Conservation (phyloP, 2,329 filamentous ascomycete species). For the Cladosporium sp. region DNA sequence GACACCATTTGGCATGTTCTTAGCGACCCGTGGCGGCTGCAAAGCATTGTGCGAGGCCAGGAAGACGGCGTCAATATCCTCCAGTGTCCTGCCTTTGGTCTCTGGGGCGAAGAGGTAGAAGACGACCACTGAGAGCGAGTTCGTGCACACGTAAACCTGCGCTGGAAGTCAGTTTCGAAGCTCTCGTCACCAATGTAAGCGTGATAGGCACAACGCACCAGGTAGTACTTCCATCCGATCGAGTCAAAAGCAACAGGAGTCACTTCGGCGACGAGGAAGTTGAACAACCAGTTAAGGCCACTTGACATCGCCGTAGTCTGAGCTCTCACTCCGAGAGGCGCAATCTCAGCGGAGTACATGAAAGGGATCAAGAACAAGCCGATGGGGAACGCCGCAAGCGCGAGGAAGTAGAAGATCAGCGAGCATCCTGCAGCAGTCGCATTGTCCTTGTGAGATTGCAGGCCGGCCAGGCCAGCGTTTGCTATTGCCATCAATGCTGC, state of each 20-base stretch:
- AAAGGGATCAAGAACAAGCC: slow-evolving; percentile 36
- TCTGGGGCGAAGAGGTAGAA: slow-evolving; percentile 36
- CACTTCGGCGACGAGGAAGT: slow-evolving; percentile 41
- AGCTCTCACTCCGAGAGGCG: slow-evolving; percentile 34
- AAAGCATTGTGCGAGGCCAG: slow-evolving; percentile 27
- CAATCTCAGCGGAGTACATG: slow-evolving; percentile 40
- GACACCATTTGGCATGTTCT: slow-evolving; percentile 28
- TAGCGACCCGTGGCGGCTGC: slow-evolving; percentile 29
- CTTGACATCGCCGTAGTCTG: slow-evolving; percentile 43
- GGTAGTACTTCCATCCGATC: slow-evolving; percentile 46
- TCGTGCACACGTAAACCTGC: slow-evolving; percentile 61
- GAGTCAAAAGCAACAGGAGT: slow-evolving; percentile 60
- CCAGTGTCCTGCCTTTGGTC: slow-evolving; percentile 33
- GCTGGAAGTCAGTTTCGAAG: background rate
- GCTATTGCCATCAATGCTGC: slow-evolving; percentile 33
- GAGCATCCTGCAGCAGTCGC: slow-evolving; percentile 29
- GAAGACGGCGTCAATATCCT: slow-evolving; percentile 37
- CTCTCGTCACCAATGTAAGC: background rate
- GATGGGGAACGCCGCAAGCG: slow-evolving; percentile 34
- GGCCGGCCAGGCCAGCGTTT: slow-evolving; percentile 29
- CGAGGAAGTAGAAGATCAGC: slow-evolving; percentile 34
- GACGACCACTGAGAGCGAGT: slow-evolving; percentile 56
- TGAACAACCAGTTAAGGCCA: slow-evolving; percentile 63
- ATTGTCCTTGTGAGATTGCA: slow-evolving; percentile 28
- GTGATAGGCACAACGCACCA: slow-evolving; percentile 12